phyloP scores from a whole-genome alignment of 2,329 filamentous ascomycete species.

The Trichophyton verrucosum region DNA sequence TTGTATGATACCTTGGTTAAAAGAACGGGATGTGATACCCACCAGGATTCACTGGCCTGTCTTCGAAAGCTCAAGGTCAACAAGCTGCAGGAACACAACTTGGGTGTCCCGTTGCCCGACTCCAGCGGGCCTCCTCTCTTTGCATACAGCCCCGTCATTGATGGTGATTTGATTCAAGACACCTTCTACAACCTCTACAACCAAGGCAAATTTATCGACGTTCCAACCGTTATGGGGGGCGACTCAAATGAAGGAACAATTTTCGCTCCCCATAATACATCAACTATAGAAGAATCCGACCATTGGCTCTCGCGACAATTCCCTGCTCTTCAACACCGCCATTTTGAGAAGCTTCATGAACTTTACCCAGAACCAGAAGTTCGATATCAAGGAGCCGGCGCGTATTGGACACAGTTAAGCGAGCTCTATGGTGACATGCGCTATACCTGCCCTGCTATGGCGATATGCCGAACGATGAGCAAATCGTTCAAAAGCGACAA shows the following conservation, averaged over 20 bases:
- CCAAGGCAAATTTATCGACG: conserved; percentile 38
- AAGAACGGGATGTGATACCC: conserved; percentile 36
- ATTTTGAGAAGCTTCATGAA: conserved; percentile 41
- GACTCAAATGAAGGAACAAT: conserved; percentile 54
- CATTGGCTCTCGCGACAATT: conserved; percentile 48
- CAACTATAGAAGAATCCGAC: conserved; percentile 39
- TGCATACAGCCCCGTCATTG: conserved; percentile 41
- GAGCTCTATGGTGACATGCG: conserved; percentile 53
- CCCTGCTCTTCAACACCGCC: conserved; percentile 36
- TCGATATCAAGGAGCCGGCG: conserved; percentile 37
- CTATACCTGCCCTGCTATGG: conserved; percentile 52
- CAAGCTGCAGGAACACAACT: conserved; percentile 36
- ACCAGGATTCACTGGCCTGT: conserved; percentile 33
- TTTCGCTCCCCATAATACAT: conserved; percentile 43
- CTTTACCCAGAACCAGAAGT: conserved; percentile 44
- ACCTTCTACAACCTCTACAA: conserved; percentile 39
- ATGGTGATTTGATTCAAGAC: conserved; percentile 40
- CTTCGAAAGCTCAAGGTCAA: conserved; percentile 35
- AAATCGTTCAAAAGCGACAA: conserved; percentile 27
- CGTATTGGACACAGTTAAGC: conserved; percentile 42
- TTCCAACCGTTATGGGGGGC: conserved; percentile 46
- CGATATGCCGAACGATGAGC: conserved; percentile 32
- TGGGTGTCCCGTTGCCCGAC: conserved; percentile 36
- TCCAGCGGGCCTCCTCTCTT: conserved; percentile 35
- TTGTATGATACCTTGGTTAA: conserved; percentile 40